Base-by-base conservation (phyloP, 345 rosid genomes). In the Rhizophora apiculata region DNA sequence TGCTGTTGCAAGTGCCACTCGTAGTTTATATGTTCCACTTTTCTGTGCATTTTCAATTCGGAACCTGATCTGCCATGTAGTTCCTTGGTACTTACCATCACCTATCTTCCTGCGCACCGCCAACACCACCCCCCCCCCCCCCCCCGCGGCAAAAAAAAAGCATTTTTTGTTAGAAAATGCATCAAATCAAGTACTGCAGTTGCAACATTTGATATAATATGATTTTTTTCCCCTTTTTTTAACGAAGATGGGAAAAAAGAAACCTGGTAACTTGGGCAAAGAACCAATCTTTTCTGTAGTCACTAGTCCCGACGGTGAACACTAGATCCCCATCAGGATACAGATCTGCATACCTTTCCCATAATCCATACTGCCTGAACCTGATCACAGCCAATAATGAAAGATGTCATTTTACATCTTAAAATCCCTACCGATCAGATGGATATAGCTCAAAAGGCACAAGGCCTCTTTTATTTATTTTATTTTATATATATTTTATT, bases 301-400 rank as follows among this genome's bases (percentile, higher is more conserved):
- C 86, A 46, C 96, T 87, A 20, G 59, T 53, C 9, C 89, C 98
- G 52, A 90, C 75, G 0, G 83, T 87, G 75, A 90, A 93, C 2
- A 87, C 82, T 68, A 90, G 67, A 69, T 93, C 98, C 43, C 73
- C 80, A 15, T 82, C 79, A 1, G 96, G 93, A 57, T 89, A 93
- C 34, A 88, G 6, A 32, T 93, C 93, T 56, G 87, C 74, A 3
- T 90, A 93, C 76, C 96, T 87, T 55, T 93, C 98, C 96, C 96
- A 93, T 16, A 93, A 49, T 57, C 98, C 97, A 34, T 90, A 90
- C 29, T 90, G 98, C 74, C 98, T 78, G 55, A 90, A 92, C 82
- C 95, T 90, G 81, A 22, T 18, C 30, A 56, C n/a, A 55, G 71
- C 29, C 9, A 48, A 20, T 39, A 24, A 67, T 16, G 30, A 34